phyloP scores from a whole-genome alignment of 169 alveolate genomes.

The Plasmodium inui region DNA sequence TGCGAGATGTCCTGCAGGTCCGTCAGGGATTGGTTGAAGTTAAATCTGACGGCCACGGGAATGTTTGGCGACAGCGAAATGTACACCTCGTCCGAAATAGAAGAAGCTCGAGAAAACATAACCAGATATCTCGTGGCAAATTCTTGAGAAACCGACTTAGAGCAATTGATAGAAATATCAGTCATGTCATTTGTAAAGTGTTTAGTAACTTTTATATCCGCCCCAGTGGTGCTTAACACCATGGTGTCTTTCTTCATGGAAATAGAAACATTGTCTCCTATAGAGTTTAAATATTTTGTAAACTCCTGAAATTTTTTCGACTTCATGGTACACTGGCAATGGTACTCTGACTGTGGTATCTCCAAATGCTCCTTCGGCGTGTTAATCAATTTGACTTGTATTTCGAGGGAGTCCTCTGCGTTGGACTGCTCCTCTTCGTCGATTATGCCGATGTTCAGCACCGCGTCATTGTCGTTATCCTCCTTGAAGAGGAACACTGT shows the following conservation, averaged over 20 bases:
- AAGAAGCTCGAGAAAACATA: constrained; percentile 87
- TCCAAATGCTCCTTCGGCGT: constrained; percentile 88
- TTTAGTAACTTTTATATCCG: constrained; percentile 86
- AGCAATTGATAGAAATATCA: constrained; percentile 82
- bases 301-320: constrained; percentile 87
- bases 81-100: constrained; percentile 88
- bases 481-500: constrained; percentile 81
- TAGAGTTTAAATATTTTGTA: constrained; percentile 87
- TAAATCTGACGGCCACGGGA: constrained; percentile 85
- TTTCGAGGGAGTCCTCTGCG: constrained; percentile 84
- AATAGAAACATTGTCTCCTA: constrained; percentile 88
- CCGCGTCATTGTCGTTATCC: constrained; percentile 82
- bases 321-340: constrained; percentile 88
- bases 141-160: constrained; percentile 87
- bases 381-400: constrained; percentile 86
- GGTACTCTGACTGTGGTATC: constrained; percentile 88
- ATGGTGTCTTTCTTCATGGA: constrained; percentile 87
- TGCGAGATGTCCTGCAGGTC: constrained; percentile 51
- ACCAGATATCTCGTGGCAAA: constrained; percentile 89
- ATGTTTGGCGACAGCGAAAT: constrained; percentile 89
- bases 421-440: constrained; percentile 73
- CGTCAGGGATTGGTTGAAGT: constrained; percentile 71
- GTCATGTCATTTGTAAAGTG: constrained; percentile 87
- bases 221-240: constrained; percentile 88
- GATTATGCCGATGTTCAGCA: constrained; percentile 57